A percentile compares a stretch with the other conserved stretches of the same genome.
Conservation (phyloP, 2,329 filamentous ascomycete species). For the Magnaporthiopsis poae region DNA sequence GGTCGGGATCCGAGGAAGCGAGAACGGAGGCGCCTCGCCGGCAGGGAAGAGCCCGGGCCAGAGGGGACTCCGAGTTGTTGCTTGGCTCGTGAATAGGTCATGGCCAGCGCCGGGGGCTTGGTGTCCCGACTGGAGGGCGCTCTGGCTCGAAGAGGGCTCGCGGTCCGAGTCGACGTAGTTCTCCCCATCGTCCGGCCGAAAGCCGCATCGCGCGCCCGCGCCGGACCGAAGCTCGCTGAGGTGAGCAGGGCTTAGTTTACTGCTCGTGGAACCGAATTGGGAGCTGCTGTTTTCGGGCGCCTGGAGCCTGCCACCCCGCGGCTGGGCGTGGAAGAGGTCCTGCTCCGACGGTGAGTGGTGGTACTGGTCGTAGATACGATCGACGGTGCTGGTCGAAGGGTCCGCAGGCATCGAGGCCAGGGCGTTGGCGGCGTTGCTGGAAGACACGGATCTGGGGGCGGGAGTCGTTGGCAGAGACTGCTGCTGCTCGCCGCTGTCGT, state of each 20-base stretch:
- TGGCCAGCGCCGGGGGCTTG: not conserved
- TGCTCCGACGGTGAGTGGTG: conserved; percentile 4
- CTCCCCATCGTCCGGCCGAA: conserved; percentile 4
- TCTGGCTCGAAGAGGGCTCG: not conserved
- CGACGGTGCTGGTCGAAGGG: conserved; percentile 22
- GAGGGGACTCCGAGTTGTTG: not conserved
- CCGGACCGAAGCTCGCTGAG: conserved; percentile 6
- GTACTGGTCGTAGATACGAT: conserved; percentile 24
- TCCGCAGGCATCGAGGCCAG: conserved; percentile 10
- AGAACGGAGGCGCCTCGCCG: conserved; percentile 1
- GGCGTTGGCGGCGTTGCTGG: not conserved
- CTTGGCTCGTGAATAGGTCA: not conserved
- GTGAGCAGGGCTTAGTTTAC: not conserved
- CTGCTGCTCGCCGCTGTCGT: not conserved
- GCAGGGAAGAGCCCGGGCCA: not conserved
- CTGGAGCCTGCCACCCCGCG: not conserved
- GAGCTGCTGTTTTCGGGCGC: not conserved
- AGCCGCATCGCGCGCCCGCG: conserved; percentile 9
- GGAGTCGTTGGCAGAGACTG: not conserved
- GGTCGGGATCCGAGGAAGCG: conserved; percentile 5
- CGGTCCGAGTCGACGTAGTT: not conserved
- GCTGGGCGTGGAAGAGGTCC: not conserved
- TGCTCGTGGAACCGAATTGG: not conserved
- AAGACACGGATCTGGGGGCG: not conserved
- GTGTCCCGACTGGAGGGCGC: not conserved